Conservation (phyloP, 208 protist genomes). For the Phytomonas francai region DNA sequence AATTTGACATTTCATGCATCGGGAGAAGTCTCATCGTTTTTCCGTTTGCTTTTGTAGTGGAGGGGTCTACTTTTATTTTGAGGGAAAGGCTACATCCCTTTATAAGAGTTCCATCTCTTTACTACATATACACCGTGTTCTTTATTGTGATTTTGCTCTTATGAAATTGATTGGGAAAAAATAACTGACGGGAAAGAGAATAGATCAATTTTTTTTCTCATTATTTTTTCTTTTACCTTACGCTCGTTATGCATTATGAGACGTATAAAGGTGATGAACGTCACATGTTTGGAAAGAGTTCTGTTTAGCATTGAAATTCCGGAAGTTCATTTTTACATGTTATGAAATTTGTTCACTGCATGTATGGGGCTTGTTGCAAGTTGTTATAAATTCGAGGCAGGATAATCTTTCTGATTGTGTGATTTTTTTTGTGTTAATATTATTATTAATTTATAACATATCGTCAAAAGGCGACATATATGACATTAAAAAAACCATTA, state of each 20-base stretch:
- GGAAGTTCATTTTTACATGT: no score
- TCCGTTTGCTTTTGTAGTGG: slow-evolving; percentile 4
- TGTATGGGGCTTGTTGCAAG: background rate
- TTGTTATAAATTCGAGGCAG: slow-evolving; percentile 3
- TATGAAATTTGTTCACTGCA: background rate
- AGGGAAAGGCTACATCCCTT: no score
- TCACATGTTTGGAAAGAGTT: no score
- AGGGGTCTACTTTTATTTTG: slow-evolving; percentile 1
- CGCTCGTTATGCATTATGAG: background rate
- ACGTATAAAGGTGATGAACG: no score
- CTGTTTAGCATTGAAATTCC: no score
- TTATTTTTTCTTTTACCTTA: slow-evolving; percentile 2
- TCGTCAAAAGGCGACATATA: background rate
- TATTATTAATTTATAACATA: slow-evolving; percentile 5
- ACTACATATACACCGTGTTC: no score
- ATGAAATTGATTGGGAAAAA: slow-evolving; percentile 1
- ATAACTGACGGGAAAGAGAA: no score
- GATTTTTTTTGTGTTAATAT: slow-evolving; percentile 5
- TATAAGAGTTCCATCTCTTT: no score
- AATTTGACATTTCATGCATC: slow-evolving; percentile 4
- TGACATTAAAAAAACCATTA: background rate
- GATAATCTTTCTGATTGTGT: background rate
- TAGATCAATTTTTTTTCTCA: background rate
- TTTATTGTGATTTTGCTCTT: no score
- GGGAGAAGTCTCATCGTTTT: slow-evolving; percentile 5